Base-by-base conservation (phyloP, 306 rosid species). In the Styphnolobium japonicum region DNA sequence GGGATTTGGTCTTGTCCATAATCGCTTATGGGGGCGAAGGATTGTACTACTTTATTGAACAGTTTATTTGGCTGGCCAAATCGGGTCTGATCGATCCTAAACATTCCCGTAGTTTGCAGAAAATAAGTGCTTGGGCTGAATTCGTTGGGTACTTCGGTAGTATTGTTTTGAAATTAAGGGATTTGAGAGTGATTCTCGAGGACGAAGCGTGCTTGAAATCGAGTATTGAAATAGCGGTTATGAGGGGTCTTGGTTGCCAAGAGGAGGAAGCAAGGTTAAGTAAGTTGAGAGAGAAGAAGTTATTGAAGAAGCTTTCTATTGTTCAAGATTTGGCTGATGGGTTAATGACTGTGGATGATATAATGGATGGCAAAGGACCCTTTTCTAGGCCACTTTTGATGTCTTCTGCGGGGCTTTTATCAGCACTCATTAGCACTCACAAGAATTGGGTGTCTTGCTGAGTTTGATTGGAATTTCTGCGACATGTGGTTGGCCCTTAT, bases 361-460 rank as follows among this genome's bases (percentile, higher is more conserved):
- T 90, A 60, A 68, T 87, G 3, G 86, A 94, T 66, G 97, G 97
- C 0, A 86, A 86, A 0, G 95, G 86, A 7, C 71, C 78, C 4
- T 74, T 88, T 67, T 82, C 94, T 3, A 89, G 85, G 48, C 92
- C 98, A 2, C 42, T 83, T 61, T 36, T 89, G 6, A n/a, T 91
- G 31, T 87, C 93, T 8, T 84, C 85, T 12, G 93, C 97, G 0
- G 98, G 98, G 55, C 86, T 94, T 22, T 16, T 91, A 6, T 94
- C 97, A 18, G 97, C 98, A 0, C 79, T 92, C 55, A 91, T 94
- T 71, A 89, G 98, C 63, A 91, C 93, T 82, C 95, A 91, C 52
- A 94, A 94, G 91, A 92, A 88, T 78, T 94, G 98, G 98, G 77
- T 86, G 1, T 89, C 93, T 63, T 94, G 97, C 84, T 93, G 84